Evolutionary conservation across 2,329 filamentous ascomycete genomes (phyloP), one percentile per base, ranked within the genome.

Genomic region (Thielaviopsis punctulata): DNA sequence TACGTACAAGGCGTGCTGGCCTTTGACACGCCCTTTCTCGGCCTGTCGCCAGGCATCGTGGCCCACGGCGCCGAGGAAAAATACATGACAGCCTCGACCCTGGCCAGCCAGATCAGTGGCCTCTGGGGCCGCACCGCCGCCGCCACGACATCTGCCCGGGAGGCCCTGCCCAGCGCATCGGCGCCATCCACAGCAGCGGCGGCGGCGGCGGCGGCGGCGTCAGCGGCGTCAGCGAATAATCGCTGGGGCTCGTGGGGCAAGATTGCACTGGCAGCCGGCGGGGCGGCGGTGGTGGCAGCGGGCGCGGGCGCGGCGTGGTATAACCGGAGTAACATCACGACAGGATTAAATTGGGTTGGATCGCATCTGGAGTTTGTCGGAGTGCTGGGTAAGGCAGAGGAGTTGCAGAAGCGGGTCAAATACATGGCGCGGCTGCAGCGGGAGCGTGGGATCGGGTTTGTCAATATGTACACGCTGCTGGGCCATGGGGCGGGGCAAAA

Each of bases 311-410:
- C 88, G 7, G 84, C 90, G 10, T 96, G 94, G 69, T 72, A 84
- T 60, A 88, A 92, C 60, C 79, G 86, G 52, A 85, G 93, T 27
- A 80, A 86, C 57, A 78, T 96, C 56, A 77, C 75, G 2, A 74
- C 82, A 55, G 84, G 89, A 7, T 82, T 82, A 69, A 72, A 72
- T 9, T 96, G 89, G 88, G 86, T 86, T 13, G 79, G 83, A 15
- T 92, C 86, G 33, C 92, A 98, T 66, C 77, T 98, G 23, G 86
- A 92, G 64, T 98, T 96, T 61, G 86, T 96, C 1, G 87, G 88
- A 2, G 93, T 87, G 61, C 75, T 98, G 7, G 84, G 85, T 47
- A 80, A 86, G n/a, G 80, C 79, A 4, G 84, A 89, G 59, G 88
- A 95, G 62, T 70, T 96, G 57, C 80, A 81, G 59, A 76, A 79